Base-by-base conservation (phyloP, 2,329 filamentous ascomycete species). In the Beauveria medogensis region DNA sequence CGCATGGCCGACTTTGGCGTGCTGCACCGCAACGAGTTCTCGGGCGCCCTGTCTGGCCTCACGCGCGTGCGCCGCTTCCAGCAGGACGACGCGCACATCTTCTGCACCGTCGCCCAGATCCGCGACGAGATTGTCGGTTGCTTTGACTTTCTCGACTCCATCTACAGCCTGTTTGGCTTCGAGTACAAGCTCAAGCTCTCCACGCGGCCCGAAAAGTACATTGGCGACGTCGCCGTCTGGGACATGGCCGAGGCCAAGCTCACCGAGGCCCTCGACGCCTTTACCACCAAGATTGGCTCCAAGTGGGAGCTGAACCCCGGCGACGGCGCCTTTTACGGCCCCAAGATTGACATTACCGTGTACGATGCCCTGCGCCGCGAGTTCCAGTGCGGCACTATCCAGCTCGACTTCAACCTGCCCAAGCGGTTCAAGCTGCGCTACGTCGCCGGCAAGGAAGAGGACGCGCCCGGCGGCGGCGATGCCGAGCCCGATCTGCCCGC, bases 291-390 rank as follows among this genome's bases (percentile, higher is more conserved):
- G 61, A 74, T 74, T 41, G 83, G 87, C 63, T 82, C 86, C 40
- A 80, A 86, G 65, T 99, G 94, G 94, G 89, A 91, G 73, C 80
- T 96, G 56, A 96, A 97, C 75, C 89, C 91, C 63, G 94, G 93
- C 61, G 94, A 99, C 69, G 94, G 94, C 71, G 94, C 94, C 58
- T 99, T 97, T 78, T 99, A 99, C 74, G 94, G 94, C 2, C 94
- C 94, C 56, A 99, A 99, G 84, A 96, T 97, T 68, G 94, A 99
- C 69, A 94, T 99, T 70, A 95, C 91, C 64, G 92, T 99, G 70
- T 88, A 87, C 56, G 93, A 97, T 75, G 91, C 91, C 51, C 80
- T 97, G 66, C 86, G 86, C 74, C 85, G 92, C 72, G 90, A 75
- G 59, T 71, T 72, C 64, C 73, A 76, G 67, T 75, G 73, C 64